Evolutionary conservation across 2,329 filamentous ascomycete genomes (phyloP).

Genomic region (Tolypocladium amazonense): DNA sequence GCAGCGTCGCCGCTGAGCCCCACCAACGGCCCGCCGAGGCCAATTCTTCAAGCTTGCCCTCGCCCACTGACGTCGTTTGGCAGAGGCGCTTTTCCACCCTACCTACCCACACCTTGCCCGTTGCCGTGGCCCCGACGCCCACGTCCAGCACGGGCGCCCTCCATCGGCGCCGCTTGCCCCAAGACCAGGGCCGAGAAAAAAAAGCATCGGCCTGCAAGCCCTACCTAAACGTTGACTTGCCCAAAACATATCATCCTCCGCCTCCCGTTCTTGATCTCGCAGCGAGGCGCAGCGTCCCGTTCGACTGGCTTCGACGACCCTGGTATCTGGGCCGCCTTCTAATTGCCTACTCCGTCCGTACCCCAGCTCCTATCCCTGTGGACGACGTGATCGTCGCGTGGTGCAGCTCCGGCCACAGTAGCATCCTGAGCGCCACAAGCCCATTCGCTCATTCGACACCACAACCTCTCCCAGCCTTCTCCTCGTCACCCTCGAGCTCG

Average conservation of each 20-base stretch:
- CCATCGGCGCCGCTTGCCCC: not conserved
- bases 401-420: not conserved
- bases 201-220: not conserved
- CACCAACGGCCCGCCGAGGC: slow-evolving; percentile 7
- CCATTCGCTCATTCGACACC: not conserved
- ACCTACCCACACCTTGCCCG: not conserved
- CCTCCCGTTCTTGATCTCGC: not conserved
- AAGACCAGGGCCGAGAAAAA: not conserved
- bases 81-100: slow-evolving; percentile 3
- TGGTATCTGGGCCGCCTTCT: not conserved
- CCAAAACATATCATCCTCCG: not conserved
- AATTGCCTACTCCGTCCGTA: not conserved
- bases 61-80: slow-evolving; percentile 6
- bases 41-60: slow-evolving; percentile 3
- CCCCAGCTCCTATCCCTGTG: not conserved
- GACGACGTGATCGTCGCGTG: not conserved
- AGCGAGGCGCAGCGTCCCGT: not conserved
- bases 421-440: not conserved
- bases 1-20: slow-evolving; percentile 1
- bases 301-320: not conserved
- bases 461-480: not conserved
- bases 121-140: not conserved
- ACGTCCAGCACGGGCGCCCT: not conserved
- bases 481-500: not conserved
- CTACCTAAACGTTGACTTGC: not conserved